Evolutionary conservation across 2,329 filamentous ascomycete genomes (phyloP), one percentile per base, ranked within the genome.

Genomic region (Dothistroma septosporum): DNA sequence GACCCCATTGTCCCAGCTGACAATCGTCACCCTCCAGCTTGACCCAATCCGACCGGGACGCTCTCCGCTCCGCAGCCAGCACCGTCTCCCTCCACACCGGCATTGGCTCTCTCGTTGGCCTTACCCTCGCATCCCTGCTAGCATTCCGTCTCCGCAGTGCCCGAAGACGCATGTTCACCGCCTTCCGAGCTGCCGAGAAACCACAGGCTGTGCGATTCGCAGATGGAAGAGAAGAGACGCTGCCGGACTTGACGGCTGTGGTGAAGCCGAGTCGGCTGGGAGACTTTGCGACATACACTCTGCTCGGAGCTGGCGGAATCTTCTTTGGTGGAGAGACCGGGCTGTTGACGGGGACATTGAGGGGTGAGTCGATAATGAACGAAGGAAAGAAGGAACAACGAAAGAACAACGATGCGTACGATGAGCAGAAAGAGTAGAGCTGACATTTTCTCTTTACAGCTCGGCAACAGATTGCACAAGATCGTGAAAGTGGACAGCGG

Each of bases 291-390:
- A 84, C 87, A 0, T 88, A 86, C 68, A 81, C 83, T 62, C 82
- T 89, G 69, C 85, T 88, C 52, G 81, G 82, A 0, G 69, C 82
- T 0, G 86, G 85, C 14, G 86, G 86, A 0, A 70, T 88, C 5
- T 85, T 89, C 62, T 64, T 89, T 6, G 86, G 86, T 8, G 86
- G 87, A 8, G 87, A 89, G 74, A 74, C 80, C 12, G 86, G 87
- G 0, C 74, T 88, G 52, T 64, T 88, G 60, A 80, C 79, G 0
- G 86, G 87, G 0, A 80, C 79, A 0, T 35, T 53, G 2, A 28
- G 31, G 11, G 78, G 79, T 52, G 78, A 80, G 5, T 85, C 83
- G 4, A 78, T 79, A 32, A 76, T 82, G 47, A 75, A 75, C 0
- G 24, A 28, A 82, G 89, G 55, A 77, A 76, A 0, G 72, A 44